A percentile compares a stretch with the other conserved stretches of the same genome.
These are phyloP conservation scores for Furcasterigmium furcatum DNA, from an alignment of 2,329 filamentous ascomycete species.

Conservation along the genomic window DNA sequence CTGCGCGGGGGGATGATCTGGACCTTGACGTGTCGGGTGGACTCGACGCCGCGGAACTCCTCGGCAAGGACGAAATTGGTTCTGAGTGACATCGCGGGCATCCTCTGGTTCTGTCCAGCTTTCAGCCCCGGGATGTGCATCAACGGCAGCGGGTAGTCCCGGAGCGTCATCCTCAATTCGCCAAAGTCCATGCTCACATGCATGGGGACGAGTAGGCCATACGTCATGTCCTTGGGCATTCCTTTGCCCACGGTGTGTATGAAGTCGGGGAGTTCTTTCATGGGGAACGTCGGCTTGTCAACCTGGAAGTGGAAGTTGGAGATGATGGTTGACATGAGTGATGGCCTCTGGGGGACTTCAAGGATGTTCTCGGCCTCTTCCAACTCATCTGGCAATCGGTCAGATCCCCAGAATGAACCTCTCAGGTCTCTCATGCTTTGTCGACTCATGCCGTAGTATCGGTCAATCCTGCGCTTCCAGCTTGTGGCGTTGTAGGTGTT, in stretches of 20 bases:
- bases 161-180: conserved; percentile 79
- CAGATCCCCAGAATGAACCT: conserved; percentile 75
- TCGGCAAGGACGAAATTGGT: conserved; percentile 96
- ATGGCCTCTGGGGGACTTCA: conserved; percentile 79
- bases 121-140: conserved; percentile 85
- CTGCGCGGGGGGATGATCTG: conserved; percentile 75
- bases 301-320: conserved; percentile 81
- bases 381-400: conserved; percentile 76
- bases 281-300: conserved; percentile 89
- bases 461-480: conserved; percentile 90
- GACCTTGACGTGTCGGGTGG: conserved; percentile 75
- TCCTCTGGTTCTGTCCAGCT: conserved; percentile 71
- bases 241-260: conserved; percentile 92
- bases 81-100: conserved; percentile 79
- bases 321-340: conserved; percentile 75
- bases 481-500: conserved; percentile 81
- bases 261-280: conserved; percentile 78
- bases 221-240: conserved; percentile 88
- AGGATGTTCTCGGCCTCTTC: conserved; percentile 84
- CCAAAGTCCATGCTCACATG: conserved; percentile 86
- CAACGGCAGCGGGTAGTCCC: conserved; percentile 91
- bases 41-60: conserved; percentile 80
- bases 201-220: conserved; percentile 86
- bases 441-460: conserved; percentile 65
- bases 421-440: conserved; percentile 77